A percentile compares a stretch with the other conserved stretches of the same genome.
Evolutionary conservation across 257 asterid species (phyloP).

Genomic region (Capsicum chinense): DNA sequence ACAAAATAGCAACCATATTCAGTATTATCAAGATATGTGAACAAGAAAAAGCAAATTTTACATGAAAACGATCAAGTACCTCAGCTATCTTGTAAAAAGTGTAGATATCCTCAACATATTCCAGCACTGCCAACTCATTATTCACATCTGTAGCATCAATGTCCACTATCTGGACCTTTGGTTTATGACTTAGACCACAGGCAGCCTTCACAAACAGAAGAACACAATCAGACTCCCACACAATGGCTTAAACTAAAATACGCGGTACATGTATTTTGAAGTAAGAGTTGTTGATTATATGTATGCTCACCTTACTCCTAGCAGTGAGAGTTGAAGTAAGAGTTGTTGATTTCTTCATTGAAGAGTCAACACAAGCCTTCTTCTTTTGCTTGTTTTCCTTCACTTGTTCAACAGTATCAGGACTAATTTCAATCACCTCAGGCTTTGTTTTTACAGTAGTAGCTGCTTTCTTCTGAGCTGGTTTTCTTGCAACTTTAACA

Average conservation of each 20-base stretch:
- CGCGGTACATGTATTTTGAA: no score
- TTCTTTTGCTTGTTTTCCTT: constrained; percentile 36
- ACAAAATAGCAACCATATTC: not conserved
- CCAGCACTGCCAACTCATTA: constrained; percentile 80
- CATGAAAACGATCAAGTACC: constrained; percentile 39
- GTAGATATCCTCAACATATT: constrained; percentile 88
- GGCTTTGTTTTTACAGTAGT: constrained; percentile 55
- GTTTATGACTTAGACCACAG: constrained; percentile 56
- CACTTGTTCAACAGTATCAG: constrained; percentile 51
- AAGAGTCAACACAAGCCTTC: constrained; percentile 38
- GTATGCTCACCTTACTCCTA: constrained; percentile 65
- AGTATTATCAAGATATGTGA: not conserved
- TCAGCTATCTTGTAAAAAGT: constrained; percentile 73
- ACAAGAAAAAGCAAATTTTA: not conserved
- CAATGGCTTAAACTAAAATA: no score
- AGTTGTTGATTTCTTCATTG: constrained; percentile 56
- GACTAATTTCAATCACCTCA: constrained; percentile 62
- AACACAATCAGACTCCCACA: not conserved
- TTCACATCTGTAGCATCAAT: constrained; percentile 79
- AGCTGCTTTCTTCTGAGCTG: constrained; percentile 51
- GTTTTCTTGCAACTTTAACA: constrained; percentile 45
- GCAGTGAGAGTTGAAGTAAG: constrained; percentile 84
- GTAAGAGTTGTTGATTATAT: no score
- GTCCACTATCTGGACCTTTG: constrained; percentile 51
- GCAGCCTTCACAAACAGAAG: constrained; percentile 62